Percentiles rank a stretch among this genome's conserved stretches.
phyloP scores from a whole-genome alignment of 495 filamentous ascomycete species.

The Hypoxylon perforatum region DNA sequence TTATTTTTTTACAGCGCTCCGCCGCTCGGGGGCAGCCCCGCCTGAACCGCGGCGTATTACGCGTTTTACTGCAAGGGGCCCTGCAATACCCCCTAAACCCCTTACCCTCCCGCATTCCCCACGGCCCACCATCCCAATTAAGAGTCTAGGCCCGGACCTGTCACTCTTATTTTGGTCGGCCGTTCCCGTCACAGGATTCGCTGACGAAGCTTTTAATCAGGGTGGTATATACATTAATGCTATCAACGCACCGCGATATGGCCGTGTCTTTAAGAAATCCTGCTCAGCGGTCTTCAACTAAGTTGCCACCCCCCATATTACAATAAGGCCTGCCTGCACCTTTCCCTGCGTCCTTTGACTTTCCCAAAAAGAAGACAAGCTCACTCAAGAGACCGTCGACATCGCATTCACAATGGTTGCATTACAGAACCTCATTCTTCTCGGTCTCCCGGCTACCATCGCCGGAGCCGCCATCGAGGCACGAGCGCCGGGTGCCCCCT shows the following conservation, averaged over 20 bases:
- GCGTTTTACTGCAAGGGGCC: conserved; percentile 33
- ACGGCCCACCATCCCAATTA: conserved; percentile 30
- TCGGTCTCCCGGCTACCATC: conserved; percentile 23
- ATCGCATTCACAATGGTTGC: conserved; percentile 11
- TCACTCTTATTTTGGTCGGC: conserved; percentile 4
- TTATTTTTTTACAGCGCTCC: no score
- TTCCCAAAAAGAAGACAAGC: conserved; percentile 2
- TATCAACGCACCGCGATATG: conserved; percentile 24
- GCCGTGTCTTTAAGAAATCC: conserved; percentile 9
- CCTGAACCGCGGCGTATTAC: no score
- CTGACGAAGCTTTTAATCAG: conserved; percentile 32
- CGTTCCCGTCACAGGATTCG: neutral
- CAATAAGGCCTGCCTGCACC: conserved; percentile 4
- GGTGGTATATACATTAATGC: conserved; percentile 2
- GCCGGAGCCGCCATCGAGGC: conserved; percentile 5
- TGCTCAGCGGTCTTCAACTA: conserved; percentile 8
- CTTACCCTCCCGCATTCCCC: conserved; percentile 21
- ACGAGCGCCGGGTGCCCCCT: conserved; percentile 22
- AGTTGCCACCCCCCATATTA: conserved; percentile 5
- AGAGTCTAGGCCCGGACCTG: conserved; percentile 20
- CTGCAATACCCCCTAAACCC: conserved; percentile 17
- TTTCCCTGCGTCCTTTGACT: neutral
- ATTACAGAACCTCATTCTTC: conserved; percentile 28
- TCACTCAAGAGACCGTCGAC: neutral
- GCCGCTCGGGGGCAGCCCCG: no score